Percentiles rank a stretch among this genome's conserved stretches.
These are phyloP conservation scores for Spathaspora sp. DNA, from an alignment of 1,139 yeast genomes.

Conservation along the genomic window DNA sequence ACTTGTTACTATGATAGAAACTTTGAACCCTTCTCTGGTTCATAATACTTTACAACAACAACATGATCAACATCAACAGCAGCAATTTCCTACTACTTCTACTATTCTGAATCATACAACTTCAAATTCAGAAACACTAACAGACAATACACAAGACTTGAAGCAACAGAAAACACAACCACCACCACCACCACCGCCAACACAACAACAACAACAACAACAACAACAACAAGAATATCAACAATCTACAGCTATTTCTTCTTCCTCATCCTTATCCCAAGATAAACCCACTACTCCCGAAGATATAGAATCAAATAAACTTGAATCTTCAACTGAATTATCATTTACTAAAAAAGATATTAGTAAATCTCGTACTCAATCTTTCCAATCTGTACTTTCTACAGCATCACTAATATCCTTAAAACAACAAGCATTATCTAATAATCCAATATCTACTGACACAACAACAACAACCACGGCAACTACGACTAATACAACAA, in stretches of 20 bases:
- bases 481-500: conserved; percentile 10
- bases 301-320: conserved; percentile 3
- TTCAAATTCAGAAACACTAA: background rate
- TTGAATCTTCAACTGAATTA: conserved; percentile 21
- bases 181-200: background rate
- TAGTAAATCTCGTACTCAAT: conserved; percentile 53
- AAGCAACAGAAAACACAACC: conserved; percentile 1
- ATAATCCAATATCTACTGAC: conserved; percentile 1
- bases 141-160: no score
- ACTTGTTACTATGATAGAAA: conserved; percentile 1
- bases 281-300: background rate
- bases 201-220: conserved; percentile 1
- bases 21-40: background rate
- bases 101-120: background rate
- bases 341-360: conserved; percentile 55
- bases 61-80: background rate
- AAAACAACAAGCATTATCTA: conserved; percentile 26
- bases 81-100: background rate
- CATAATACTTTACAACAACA: background rate
- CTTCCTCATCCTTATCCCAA: background rate
- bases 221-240: conserved; percentile 5
- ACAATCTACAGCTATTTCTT: background rate
- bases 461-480: conserved; percentile 1
- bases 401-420: conserved; percentile 56
- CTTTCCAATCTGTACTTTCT: conserved; percentile 65